A percentile compares a stretch with the other conserved stretches of the same genome.
These are phyloP conservation scores for Linnemannia schmuckeri DNA, from an alignment of 192 early-diverging fungal genomes.

Conservation along the genomic window DNA sequence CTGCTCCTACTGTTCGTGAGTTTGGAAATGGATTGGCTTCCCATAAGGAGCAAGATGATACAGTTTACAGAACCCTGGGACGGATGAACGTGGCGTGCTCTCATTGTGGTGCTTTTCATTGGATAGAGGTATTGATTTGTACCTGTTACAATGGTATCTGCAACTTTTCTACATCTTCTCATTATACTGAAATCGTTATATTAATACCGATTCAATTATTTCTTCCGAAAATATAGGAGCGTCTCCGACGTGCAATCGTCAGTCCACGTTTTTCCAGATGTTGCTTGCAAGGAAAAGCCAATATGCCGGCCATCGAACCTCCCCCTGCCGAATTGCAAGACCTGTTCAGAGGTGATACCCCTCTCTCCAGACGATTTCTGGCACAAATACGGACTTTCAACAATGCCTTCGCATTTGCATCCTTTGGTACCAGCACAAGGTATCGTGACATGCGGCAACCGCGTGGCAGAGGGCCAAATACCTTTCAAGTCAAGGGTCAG, in stretches of 20 bases:
- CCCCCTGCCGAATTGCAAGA: neutral
- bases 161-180: no score
- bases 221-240: neutral
- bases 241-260: neutral
- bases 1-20: neutral
- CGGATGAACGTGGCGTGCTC: neutral
- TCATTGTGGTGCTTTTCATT: neutral
- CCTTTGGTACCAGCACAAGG: neutral
- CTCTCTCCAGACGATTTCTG: neutral
- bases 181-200: neutral
- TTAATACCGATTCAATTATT: neutral
- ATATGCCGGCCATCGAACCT: neutral
- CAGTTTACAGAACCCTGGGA: neutral
- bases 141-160: neutral
- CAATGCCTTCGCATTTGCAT: conserved; percentile 7
- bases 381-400: neutral
- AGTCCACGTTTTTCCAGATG: neutral
- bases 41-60: neutral
- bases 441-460: neutral
- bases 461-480: neutral
- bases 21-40: neutral
- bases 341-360: neutral
- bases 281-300: neutral
- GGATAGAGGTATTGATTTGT: neutral
- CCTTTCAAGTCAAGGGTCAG: conserved; percentile 10